Percentiles rank a stretch among this genome's conserved stretches.
Evolutionary conservation across 371 early-diverging fungal genomes (phyloP).

Genomic region (Actinomortierella wolfii): DNA sequence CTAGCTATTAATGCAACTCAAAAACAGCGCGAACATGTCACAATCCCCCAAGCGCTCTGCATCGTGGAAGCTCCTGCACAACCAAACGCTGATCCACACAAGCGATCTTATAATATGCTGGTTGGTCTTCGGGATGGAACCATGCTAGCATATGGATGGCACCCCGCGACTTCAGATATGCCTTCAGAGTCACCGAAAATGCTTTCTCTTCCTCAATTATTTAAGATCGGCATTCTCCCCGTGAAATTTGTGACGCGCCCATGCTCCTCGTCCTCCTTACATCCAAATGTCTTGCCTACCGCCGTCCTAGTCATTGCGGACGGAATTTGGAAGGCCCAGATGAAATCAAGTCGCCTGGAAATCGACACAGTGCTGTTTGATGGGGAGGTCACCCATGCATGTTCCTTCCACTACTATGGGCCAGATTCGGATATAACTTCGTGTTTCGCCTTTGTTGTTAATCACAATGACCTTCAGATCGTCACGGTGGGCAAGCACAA

Average conservation of each 20-base stretch:
- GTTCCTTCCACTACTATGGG: no score
- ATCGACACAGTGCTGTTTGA: constrained; percentile 24
- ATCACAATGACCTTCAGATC: constrained; percentile 28
- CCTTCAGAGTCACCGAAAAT: neutral
- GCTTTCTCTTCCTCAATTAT: constrained; percentile 19
- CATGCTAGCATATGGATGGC: constrained; percentile 29
- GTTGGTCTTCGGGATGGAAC: constrained; percentile 39
- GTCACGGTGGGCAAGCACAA: constrained; percentile 10
- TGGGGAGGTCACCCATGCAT: constrained; percentile 16
- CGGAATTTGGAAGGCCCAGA: constrained; percentile 21
- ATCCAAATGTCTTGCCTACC: no score
- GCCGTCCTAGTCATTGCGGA: constrained; percentile 25
- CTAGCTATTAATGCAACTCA: no score
- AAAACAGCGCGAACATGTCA: constrained; percentile 21
- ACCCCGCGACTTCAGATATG: neutral
- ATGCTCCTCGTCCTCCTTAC: constrained; percentile 6
- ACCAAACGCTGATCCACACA: constrained; percentile 2
- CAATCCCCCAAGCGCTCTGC: constrained; percentile 34
- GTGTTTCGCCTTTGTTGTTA: constrained; percentile 26
- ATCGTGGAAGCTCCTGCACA: constrained; percentile 6
- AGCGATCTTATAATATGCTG: constrained; percentile 1
- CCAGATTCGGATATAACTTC: neutral
- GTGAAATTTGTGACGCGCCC: constrained; percentile 24
- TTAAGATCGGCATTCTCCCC: constrained; percentile 25
- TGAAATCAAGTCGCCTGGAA: constrained; percentile 8